Evolutionary conservation across 2,329 filamentous ascomycete species (phyloP).

Genomic region (Elsinoe australis): DNA sequence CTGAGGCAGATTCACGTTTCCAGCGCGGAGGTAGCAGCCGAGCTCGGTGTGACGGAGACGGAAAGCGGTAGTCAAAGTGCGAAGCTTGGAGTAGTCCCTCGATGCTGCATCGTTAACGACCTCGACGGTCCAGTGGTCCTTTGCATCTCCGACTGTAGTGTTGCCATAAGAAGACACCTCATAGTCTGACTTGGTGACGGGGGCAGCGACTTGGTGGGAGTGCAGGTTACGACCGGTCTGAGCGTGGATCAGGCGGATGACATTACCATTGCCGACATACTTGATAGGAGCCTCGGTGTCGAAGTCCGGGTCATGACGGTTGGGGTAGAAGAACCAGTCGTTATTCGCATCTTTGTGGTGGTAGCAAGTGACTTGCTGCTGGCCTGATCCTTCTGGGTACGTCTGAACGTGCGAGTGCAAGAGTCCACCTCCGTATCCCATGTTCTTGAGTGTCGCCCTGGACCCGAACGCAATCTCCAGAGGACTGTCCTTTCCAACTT

Average conservation of each 20-base stretch:
- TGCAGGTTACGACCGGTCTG: conserved; percentile 96
- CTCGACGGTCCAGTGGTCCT: conserved; percentile 95
- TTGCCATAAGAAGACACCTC: conserved; percentile 97
- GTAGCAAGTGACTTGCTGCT: conserved; percentile 98
- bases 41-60: conserved; percentile 73
- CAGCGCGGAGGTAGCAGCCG: conserved; percentile 88
- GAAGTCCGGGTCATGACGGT: conserved; percentile 67
- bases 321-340: conserved; percentile 98
- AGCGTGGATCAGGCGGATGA: conserved; percentile 82
- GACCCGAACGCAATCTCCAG: conserved; percentile 87
- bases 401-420: conserved; percentile 96
- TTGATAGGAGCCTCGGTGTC: conserved; percentile 60
- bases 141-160: conserved; percentile 87
- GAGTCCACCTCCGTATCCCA: conserved; percentile 95
- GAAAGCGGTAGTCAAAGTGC: conserved; percentile 90
- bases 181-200: conserved; percentile 77
- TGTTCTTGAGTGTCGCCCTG: conserved; percentile 90
- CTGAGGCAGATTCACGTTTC: conserved; percentile 91
- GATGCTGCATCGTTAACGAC: conserved; percentile 85
- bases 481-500: conserved; percentile 89
- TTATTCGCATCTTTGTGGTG: conserved; percentile 99
- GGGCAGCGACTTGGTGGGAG: conserved; percentile 83
- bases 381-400: conserved; percentile 82
- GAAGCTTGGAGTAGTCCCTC: conserved; percentile 72
- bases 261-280: conserved; percentile 69